A percentile compares a stretch with the other conserved stretches of the same genome.
phyloP scores from a whole-genome alignment of 805 yeast genomes.

The Candida argentea region DNA sequence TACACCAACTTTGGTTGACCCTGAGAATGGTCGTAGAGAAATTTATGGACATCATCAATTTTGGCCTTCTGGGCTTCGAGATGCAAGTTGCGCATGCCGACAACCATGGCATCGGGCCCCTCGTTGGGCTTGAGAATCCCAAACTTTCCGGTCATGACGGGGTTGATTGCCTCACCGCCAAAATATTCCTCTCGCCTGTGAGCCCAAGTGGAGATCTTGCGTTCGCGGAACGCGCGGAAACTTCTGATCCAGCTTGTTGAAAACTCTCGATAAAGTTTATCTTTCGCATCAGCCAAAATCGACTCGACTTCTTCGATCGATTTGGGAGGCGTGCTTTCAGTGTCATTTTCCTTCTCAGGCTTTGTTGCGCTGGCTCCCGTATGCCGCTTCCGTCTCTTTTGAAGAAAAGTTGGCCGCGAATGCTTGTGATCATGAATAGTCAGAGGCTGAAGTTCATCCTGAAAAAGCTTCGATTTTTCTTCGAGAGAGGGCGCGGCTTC shows the following conservation, averaged over 20 bases:
- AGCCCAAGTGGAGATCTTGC: conserved; percentile 17
- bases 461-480: too few relatives aligned
- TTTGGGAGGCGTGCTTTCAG: neutral
- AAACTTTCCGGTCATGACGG: conserved; percentile 20
- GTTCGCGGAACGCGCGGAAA: conserved; percentile 15
- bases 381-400: neutral
- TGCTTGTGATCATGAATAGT: neutral
- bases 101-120: conserved; percentile 25
- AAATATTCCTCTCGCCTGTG: conserved; percentile 17
- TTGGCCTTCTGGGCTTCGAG: conserved; percentile 17
- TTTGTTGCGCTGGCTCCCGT: neutral
- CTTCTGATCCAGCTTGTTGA: conserved; percentile 25
- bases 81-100: conserved; percentile 20
- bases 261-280: conserved; percentile 16
- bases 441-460: conserved; percentile 3
- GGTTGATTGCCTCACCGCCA: conserved; percentile 24
- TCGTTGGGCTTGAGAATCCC: conserved; percentile 23
- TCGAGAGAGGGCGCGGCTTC: conserved; percentile 6
- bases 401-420: neutral
- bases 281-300: conserved; percentile 17
- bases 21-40: conserved; percentile 26
- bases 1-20: conserved; percentile 46
- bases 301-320: conserved; percentile 18
- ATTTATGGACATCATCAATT: conserved; percentile 26
- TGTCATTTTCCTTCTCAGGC: neutral